phyloP scores from a whole-genome alignment of 805 yeast species.

The Yamadazyma philogaea region DNA sequence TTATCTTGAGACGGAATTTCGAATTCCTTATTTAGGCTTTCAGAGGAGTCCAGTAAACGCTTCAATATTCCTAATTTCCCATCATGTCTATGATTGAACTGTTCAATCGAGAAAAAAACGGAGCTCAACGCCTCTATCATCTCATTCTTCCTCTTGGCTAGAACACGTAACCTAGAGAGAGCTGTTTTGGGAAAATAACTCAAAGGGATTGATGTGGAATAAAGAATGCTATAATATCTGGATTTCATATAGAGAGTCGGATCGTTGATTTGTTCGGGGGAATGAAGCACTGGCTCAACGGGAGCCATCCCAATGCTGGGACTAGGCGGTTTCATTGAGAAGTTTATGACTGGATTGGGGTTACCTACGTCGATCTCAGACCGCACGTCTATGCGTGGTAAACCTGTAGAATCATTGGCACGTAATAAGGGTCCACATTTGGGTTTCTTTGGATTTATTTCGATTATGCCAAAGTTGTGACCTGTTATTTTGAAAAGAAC shows the following conservation, averaged over 20 bases:
- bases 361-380: not conserved
- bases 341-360: not conserved
- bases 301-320: not conserved
- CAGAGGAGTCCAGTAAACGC: constrained; percentile 5
- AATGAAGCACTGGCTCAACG: constrained; percentile 1
- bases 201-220: constrained; percentile 39
- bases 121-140: constrained; percentile 24
- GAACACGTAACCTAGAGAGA: constrained; percentile 41
- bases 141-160: constrained; percentile 31
- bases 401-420: not conserved
- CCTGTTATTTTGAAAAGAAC: constrained; percentile 8
- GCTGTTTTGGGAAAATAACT: constrained; percentile 48
- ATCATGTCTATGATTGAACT: constrained; percentile 43
- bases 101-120: constrained; percentile 31
- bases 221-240: constrained; percentile 35
- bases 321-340: constrained; percentile 19
- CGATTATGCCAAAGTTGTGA: constrained; percentile 11
- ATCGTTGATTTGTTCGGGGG: constrained; percentile 18
- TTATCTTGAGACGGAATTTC: constrained; percentile 25
- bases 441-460: constrained; percentile 7
- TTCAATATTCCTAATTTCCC: constrained; percentile 26
- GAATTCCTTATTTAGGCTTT: constrained; percentile 4
- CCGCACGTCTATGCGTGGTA: not conserved
- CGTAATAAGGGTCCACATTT: constrained; percentile 1
- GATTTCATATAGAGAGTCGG: constrained; percentile 31